phyloP scores from a whole-genome alignment of 192 early-diverging fungal species.

The Backusella australiensis region DNA sequence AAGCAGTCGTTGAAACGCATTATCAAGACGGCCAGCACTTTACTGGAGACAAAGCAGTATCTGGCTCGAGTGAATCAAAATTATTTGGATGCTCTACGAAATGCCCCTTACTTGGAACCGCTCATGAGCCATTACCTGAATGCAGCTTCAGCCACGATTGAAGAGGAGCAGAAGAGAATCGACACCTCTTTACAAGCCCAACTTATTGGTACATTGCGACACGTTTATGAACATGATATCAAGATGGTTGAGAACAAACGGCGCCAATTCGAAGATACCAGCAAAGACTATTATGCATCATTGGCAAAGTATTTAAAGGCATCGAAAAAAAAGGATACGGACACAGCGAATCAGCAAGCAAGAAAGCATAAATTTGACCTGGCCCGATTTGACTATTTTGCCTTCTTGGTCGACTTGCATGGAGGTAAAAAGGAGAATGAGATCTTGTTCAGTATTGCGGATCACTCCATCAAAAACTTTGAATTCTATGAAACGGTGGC shows the following conservation, averaged over 20 bases:
- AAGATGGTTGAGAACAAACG: conserved; percentile 58
- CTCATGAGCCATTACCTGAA: conserved; percentile 26
- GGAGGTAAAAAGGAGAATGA: conserved; percentile 59
- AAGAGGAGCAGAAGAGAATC: conserved; percentile 3
- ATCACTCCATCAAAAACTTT: conserved; percentile 50
- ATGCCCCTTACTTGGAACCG: conserved; percentile 37
- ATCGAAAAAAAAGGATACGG: conserved; percentile 11
- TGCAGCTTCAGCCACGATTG: background rate
- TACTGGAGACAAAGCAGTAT: conserved; percentile 43
- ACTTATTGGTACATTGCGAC: conserved; percentile 49
- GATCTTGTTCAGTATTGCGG: conserved; percentile 50
- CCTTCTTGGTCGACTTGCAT: conserved; percentile 51
- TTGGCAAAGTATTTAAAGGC: conserved; percentile 53
- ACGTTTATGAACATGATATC: conserved; percentile 55
- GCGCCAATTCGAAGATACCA: conserved; percentile 41
- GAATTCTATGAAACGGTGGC: conserved; percentile 41
- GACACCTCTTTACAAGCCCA: background rate
- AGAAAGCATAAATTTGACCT: conserved; percentile 60
- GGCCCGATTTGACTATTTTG: conserved; percentile 57
- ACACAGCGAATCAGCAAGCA: conserved; percentile 30
- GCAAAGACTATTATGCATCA: conserved; percentile 34
- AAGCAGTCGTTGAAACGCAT: conserved; percentile 52
- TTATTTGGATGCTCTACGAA: conserved; percentile 45
- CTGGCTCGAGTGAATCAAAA: conserved; percentile 44
- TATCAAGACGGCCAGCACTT: conserved; percentile 45